Evolutionary conservation across 495 filamentous ascomycete genomes (phyloP).

Genomic region (Lindgomyces ingoldianus): DNA sequence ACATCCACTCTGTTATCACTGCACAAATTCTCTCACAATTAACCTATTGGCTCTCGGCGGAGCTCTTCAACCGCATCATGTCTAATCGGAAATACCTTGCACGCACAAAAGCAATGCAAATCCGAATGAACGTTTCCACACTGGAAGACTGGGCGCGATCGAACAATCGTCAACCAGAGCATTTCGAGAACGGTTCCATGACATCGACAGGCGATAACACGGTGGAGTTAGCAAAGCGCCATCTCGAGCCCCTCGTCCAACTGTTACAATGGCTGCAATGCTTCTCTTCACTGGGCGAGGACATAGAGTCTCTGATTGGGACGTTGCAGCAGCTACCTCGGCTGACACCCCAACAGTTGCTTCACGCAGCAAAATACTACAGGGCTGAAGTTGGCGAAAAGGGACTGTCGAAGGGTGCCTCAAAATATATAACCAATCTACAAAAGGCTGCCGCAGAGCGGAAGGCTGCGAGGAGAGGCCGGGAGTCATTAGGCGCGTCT

Average conservation of each 20-base stretch:
- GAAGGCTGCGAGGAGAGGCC: constrained; percentile 39
- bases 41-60: constrained; percentile 93
- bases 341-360: constrained; percentile 82
- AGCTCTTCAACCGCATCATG: constrained; percentile 98
- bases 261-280: constrained; percentile 97
- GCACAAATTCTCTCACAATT: constrained; percentile 90
- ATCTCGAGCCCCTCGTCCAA: constrained; percentile 89
- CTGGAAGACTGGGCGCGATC: constrained; percentile 93
- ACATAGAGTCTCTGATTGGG: constrained; percentile 77
- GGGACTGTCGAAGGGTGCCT: constrained; percentile 77
- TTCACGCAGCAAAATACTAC: constrained; percentile 91
- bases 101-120: constrained; percentile 98
- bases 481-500: constrained; percentile 7
- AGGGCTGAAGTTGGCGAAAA: constrained; percentile 94
- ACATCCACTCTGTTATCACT: constrained; percentile 96
- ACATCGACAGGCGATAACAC: constrained; percentile 83
- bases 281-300: constrained; percentile 94
- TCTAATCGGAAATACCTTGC: constrained; percentile 92
- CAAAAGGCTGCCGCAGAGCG: constrained; percentile 68
- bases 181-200: constrained; percentile 90
- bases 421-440: constrained; percentile 80
- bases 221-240: constrained; percentile 75
- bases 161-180: constrained; percentile 93
- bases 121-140: constrained; percentile 95
- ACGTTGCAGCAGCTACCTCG: constrained; percentile 86